Percentiles rank a stretch among this genome's conserved stretches.
Conservation (phyloP, 208 protist species). For the Trypanosoma brucei region DNA sequence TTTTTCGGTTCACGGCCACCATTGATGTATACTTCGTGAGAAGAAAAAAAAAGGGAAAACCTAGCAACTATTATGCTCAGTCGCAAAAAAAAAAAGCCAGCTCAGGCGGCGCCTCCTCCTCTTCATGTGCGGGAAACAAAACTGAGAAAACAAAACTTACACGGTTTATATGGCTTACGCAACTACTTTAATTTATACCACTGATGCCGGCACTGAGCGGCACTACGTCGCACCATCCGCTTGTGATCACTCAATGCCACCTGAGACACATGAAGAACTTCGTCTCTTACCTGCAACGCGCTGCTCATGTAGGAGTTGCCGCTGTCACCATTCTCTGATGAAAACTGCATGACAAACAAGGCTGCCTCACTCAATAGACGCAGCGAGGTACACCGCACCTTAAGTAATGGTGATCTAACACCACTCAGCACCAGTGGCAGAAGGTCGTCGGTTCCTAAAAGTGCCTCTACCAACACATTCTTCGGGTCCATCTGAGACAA, state of each 20-base stretch:
- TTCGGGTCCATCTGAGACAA: constrained; percentile 11
- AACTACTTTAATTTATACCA: constrained; percentile 50
- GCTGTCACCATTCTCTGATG: constrained; percentile 1
- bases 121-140: too few species aligned
- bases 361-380: constrained; percentile 16
- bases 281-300: constrained; percentile 5
- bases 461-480: constrained; percentile 3
- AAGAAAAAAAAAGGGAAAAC: constrained; percentile 8
- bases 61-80: too few species aligned
- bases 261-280: constrained; percentile 35
- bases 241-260: constrained; percentile 49
- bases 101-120: too few species aligned
- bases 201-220: constrained; percentile 46
- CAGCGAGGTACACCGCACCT: constrained; percentile 16
- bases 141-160: neutral
- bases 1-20: constrained; percentile 13
- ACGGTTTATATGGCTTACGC: constrained; percentile 1
- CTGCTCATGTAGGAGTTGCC: neutral
- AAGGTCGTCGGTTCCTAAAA: constrained; percentile 7
- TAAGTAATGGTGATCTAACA: constrained; percentile 2
- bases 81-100: too few species aligned
- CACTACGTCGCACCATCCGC: constrained; percentile 49
- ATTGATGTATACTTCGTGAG: neutral
- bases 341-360: neutral
- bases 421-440: constrained; percentile 11